A percentile compares a stretch with the other conserved stretches of the same genome.
Conservation (phyloP, 1,284 basidiomycete species). For the Microbotryum lychnidis-dioicae region DNA sequence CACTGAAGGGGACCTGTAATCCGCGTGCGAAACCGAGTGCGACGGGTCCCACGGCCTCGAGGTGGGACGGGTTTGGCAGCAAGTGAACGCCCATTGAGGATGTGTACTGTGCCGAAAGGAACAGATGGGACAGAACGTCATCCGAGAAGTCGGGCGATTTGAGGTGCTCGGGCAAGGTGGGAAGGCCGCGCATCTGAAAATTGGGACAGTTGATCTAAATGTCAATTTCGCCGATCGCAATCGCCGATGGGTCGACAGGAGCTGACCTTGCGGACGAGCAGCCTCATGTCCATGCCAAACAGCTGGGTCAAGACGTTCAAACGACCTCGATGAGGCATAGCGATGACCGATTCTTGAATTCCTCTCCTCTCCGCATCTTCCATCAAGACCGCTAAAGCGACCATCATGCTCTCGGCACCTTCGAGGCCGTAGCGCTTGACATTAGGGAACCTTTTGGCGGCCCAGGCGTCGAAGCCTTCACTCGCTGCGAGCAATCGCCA, state of each 20-base stretch:
- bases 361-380: constrained; percentile 47
- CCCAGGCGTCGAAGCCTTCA: constrained; percentile 72
- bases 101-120: constrained; percentile 39
- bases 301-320: constrained; percentile 76
- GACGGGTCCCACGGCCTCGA: constrained; percentile 78
- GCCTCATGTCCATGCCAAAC: constrained; percentile 55
- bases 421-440: constrained; percentile 76
- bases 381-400: constrained; percentile 69
- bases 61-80: constrained; percentile 77
- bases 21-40: constrained; percentile 54
- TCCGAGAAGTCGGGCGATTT: constrained; percentile 52
- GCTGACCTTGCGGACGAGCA: constrained; percentile 61
- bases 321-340: constrained; percentile 62
- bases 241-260: too few species aligned
- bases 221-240: not conserved
- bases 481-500: constrained; percentile 61
- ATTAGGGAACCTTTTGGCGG: constrained; percentile 72
- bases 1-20: constrained; percentile 22
- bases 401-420: constrained; percentile 82
- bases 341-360: constrained; percentile 39
- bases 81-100: constrained; percentile 51
- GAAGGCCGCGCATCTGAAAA: constrained; percentile 54
- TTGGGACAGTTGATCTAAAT: not conserved
- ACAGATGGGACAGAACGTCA: constrained; percentile 77
- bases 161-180: constrained; percentile 36